Conservation (phyloP, 2,329 filamentous ascomycete genomes). For the Colletotrichum sojae region DNA sequence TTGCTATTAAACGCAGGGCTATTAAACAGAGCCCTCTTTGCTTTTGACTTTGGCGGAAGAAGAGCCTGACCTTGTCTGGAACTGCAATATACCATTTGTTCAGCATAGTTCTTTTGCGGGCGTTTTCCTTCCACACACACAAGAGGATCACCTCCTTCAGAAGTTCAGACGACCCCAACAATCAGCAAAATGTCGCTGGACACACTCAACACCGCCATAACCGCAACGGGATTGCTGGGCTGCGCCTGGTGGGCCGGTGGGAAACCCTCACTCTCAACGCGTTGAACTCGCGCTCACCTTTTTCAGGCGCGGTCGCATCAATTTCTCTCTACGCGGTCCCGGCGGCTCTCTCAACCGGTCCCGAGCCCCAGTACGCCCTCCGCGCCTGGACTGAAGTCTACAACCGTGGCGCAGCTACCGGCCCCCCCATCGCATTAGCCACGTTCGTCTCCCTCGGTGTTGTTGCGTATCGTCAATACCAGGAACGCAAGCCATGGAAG, state of each 20-base stretch:
- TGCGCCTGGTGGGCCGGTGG: not conserved
- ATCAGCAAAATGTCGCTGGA: not conserved
- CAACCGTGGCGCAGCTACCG: not conserved
- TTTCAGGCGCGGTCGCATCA: not conserved
- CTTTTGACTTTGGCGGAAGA: too few species aligned
- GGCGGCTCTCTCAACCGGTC: not conserved
- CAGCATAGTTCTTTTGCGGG: too few species aligned
- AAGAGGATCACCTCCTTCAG: too few species aligned
- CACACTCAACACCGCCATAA: conserved; percentile 25
- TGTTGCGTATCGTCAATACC: not conserved
- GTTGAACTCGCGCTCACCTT: not conserved
- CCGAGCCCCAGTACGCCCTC: not conserved
- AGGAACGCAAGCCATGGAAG: not conserved
- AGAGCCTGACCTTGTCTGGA: too few species aligned
- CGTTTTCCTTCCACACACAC: too few species aligned
- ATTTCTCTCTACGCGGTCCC: not conserved
- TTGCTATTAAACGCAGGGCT: too few species aligned
- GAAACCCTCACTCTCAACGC: not conserved
- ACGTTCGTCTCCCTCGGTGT: not conserved
- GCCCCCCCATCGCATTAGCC: not conserved
- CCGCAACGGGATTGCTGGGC: conserved; percentile 11
- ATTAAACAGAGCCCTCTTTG: too few species aligned
- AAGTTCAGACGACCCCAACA: too few species aligned
- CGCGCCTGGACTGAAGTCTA: not conserved
- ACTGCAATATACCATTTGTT: too few species aligned